Conservation (phyloP, 1,139 yeast species). For the Geotrichum histeridarum region DNA sequence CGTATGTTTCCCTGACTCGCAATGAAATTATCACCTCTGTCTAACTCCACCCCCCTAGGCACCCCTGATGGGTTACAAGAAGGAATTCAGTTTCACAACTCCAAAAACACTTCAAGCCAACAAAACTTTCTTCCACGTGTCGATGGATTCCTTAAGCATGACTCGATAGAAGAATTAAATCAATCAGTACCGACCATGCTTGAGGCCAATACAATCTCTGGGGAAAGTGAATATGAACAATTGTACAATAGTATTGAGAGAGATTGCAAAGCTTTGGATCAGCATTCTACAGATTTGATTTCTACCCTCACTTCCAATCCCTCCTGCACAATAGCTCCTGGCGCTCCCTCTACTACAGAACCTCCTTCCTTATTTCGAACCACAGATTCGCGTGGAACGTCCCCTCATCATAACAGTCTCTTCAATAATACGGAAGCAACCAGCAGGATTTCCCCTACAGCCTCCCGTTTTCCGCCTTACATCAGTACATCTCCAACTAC, state of each 20-base stretch:
- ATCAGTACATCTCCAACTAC: not conserved
- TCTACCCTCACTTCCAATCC: not conserved
- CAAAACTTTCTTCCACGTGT: slow-evolving; percentile 10
- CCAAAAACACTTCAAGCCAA: not conserved
- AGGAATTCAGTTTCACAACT: slow-evolving; percentile 18
- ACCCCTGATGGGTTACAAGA: slow-evolving; percentile 18
- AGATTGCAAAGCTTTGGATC: not conserved
- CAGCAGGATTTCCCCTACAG: not conserved
- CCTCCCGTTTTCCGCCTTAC: slow-evolving; percentile 1
- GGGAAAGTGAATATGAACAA: slow-evolving; percentile 15
- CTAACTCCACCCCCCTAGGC: not conserved
- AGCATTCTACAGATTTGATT: not conserved
- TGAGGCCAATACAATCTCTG: slow-evolving; percentile 17
- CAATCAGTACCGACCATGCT: slow-evolving; percentile 17
- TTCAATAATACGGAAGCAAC: slow-evolving; percentile 8
- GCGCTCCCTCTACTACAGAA: not conserved
- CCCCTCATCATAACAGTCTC: slow-evolving; percentile 12
- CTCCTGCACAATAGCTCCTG: not conserved
- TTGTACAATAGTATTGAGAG: slow-evolving; percentile 10
- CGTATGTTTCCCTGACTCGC: not conserved
- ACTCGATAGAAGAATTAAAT: slow-evolving; percentile 4
- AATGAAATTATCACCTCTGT: not conserved
- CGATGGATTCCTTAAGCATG: slow-evolving; percentile 7
- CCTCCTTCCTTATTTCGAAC: slow-evolving; percentile 4
- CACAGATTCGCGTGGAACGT: slow-evolving; percentile 10